Percentiles rank a stretch among this genome's conserved stretches.
phyloP scores from a whole-genome alignment of 2,329 filamentous ascomycete species.

The Ophiosphaerella narmari region DNA sequence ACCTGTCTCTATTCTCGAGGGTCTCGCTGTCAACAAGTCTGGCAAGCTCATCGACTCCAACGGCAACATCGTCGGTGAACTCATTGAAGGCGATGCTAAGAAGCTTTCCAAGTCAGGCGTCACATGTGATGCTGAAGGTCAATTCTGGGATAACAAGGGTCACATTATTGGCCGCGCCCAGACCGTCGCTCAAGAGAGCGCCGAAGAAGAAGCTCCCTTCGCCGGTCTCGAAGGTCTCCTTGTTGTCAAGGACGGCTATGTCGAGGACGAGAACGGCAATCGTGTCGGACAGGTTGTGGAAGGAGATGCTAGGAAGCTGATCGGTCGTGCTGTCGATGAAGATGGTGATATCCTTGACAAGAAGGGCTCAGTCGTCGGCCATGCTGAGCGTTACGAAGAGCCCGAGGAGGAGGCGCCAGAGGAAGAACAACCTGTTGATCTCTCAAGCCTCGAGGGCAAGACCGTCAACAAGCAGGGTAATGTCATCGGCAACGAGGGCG shows the following conservation, averaged over 20 bases:
- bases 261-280: conserved; percentile 57
- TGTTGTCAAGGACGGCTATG: conserved; percentile 56
- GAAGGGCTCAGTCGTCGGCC: conserved; percentile 58
- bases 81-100: conserved; percentile 57
- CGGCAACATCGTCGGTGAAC: conserved; percentile 55
- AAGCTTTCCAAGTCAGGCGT: conserved; percentile 56
- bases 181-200: conserved; percentile 53
- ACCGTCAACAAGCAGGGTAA: conserved; percentile 57
- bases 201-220: conserved; percentile 55
- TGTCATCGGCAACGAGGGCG: conserved; percentile 56
- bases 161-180: conserved; percentile 57
- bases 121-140: conserved; percentile 52
- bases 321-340: conserved; percentile 56
- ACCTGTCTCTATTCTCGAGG: conserved; percentile 56
- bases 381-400: conserved; percentile 62
- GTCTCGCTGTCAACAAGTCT: conserved; percentile 56
- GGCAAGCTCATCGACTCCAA: conserved; percentile 56
- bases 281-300: conserved; percentile 55
- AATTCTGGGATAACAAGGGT: conserved; percentile 60
- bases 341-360: conserved; percentile 60
- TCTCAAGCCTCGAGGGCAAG: conserved; percentile 53
- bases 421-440: conserved; percentile 50
- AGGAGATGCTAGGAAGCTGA: conserved; percentile 57
- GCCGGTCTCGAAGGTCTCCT: conserved; percentile 57
- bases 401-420: conserved; percentile 62